phyloP scores from a whole-genome alignment of 345 rosid genomes.

The Sonneratia alba region DNA sequence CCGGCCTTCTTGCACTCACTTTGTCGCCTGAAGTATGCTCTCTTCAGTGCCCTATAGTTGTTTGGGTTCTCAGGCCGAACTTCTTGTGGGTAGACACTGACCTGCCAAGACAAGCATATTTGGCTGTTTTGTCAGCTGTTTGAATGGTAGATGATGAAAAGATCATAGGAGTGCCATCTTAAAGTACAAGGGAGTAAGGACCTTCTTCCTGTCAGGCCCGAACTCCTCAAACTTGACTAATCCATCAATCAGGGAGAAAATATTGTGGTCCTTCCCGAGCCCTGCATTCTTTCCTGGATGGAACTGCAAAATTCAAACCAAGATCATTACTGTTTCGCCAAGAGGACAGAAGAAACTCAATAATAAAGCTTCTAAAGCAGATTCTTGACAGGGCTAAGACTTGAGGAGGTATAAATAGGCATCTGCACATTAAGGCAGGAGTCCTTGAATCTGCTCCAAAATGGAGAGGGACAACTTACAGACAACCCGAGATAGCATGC shows the following conservation, averaged over 20 bases:
- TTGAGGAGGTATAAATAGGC: no score
- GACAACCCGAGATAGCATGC: no score
- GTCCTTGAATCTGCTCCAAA: no score
- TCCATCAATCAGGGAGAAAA: constrained; percentile 65
- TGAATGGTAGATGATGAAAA: not conserved
- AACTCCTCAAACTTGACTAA: constrained; percentile 87
- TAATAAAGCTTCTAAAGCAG: no score
- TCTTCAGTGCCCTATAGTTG: constrained; percentile 74
- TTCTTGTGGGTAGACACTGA: constrained; percentile 74
- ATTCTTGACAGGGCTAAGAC: no score
- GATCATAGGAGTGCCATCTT: not conserved
- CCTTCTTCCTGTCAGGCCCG: constrained; percentile 84
- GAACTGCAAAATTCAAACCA: no score
- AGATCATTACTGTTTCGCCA: no score
- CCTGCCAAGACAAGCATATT: constrained; percentile 16
- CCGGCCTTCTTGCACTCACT: constrained; percentile 70
- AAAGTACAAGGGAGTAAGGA: not conserved
- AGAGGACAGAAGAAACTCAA: no score
- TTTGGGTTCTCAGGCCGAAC: constrained; percentile 80
- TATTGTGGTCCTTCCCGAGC: no score
- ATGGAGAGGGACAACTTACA: no score
- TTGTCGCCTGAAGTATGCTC: constrained; percentile 64
- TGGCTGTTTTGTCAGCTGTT: not conserved
- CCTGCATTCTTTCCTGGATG: no score
- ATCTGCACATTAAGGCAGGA: no score